Evolutionary conservation across 306 rosid species (phyloP).

Genomic region (Dryas octopetala): DNA sequence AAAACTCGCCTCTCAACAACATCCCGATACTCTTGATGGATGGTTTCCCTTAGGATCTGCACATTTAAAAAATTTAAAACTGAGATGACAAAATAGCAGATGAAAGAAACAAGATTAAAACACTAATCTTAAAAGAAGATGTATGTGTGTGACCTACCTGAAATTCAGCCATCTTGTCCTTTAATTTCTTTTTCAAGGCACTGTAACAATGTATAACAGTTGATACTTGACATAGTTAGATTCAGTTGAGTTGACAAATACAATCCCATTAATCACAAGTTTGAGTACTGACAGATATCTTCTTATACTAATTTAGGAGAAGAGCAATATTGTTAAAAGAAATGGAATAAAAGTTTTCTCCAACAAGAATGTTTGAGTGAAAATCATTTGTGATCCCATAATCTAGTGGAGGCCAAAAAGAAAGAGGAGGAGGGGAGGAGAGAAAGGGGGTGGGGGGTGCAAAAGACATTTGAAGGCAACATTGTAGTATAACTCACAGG

Average conservation of each 20-base stretch:
- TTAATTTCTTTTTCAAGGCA: constrained; percentile 83
- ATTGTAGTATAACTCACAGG: constrained; percentile 48
- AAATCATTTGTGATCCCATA: constrained; percentile 1
- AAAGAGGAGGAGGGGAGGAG: background rate
- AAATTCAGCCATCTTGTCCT: constrained; percentile 94
- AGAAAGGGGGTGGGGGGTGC: background rate
- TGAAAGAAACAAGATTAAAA: background rate
- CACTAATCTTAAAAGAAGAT: background rate
- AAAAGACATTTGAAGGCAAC: constrained; percentile 4
- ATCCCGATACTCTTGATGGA: constrained; percentile 86
- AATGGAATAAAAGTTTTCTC: background rate
- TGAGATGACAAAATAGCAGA: background rate
- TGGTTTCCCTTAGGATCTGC: constrained; percentile 72
- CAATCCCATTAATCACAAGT: constrained; percentile 18
- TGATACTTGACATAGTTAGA: constrained; percentile 12
- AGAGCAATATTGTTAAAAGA: background rate
- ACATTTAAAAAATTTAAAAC: constrained; percentile 18
- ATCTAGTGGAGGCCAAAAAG: background rate
- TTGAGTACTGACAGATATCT: background rate
- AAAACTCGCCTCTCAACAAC: constrained; percentile 95
- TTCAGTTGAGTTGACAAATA: constrained; percentile 21
- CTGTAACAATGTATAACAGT: constrained; percentile 44
- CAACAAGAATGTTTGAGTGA: background rate
- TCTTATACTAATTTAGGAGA: background rate
- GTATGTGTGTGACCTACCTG: constrained; percentile 56